Conservation (phyloP, 1,284 basidiomycete species). For the Xerocomus minutiporus region DNA sequence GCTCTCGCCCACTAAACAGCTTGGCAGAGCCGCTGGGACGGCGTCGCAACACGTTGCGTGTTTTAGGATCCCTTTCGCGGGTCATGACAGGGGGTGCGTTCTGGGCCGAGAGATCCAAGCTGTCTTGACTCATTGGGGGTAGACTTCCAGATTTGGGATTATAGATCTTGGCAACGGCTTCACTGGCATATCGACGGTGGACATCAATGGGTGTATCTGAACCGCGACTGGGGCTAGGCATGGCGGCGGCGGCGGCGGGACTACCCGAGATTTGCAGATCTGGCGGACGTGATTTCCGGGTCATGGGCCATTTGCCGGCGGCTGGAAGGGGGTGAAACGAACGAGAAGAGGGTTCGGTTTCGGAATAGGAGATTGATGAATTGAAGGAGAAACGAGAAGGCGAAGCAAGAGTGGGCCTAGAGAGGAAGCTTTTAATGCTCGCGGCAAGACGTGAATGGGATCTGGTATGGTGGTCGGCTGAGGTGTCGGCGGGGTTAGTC, state of each 20-base stretch:
- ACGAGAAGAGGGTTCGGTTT: constrained; percentile 9
- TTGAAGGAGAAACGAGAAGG: constrained; percentile 24
- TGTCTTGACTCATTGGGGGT: constrained; percentile 11
- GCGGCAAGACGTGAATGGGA: constrained; percentile 22
- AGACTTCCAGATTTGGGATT: background rate
- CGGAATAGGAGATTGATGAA: constrained; percentile 13
- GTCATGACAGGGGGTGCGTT: background rate
- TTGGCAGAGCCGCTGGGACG: constrained; percentile 38
- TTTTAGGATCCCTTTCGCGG: constrained; percentile 23
- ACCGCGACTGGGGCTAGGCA: background rate
- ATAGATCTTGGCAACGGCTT: constrained; percentile 8
- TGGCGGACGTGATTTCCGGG: constrained; percentile 21
- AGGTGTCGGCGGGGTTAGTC: background rate
- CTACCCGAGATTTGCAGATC: constrained; percentile 24
- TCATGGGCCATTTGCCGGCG: constrained; percentile 12
- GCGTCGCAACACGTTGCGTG: constrained; percentile 46
- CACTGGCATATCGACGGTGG: constrained; percentile 23
- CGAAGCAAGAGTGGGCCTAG: constrained; percentile 16
- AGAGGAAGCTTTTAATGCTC: constrained; percentile 29
- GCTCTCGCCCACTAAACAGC: constrained; percentile 21
- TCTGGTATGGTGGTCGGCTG: constrained; percentile 12
- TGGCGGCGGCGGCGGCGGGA: constrained; percentile 1
- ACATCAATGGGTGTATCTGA: constrained; percentile 7
- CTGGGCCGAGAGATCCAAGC: constrained; percentile 7
- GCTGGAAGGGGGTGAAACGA: constrained; percentile 10